Percentiles rank a stretch among this genome's conserved stretches.
These are phyloP conservation scores for Sodiomyces alkalinus DNA, from an alignment of 2,329 filamentous ascomycete genomes.

Conservation along the genomic window DNA sequence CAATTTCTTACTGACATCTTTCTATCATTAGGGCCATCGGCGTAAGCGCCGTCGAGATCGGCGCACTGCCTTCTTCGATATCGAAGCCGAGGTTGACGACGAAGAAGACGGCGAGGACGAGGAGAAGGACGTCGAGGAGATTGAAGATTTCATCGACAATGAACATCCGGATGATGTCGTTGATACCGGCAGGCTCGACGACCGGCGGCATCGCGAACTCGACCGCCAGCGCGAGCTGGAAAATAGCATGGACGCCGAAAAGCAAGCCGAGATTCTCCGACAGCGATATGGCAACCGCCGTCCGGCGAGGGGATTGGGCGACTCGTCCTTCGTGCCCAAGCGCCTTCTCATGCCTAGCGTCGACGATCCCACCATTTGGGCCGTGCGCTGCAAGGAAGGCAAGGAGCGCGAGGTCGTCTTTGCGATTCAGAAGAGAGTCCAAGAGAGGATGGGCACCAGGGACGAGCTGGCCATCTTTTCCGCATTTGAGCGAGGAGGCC, in stretches of 20 bases:
- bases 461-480: conserved; percentile 74
- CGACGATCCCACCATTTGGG: conserved; percentile 93
- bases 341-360: conserved; percentile 80
- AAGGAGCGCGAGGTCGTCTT: conserved; percentile 90
- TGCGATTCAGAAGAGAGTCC: conserved; percentile 74
- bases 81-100: conserved; percentile 95
- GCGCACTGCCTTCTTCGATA: conserved; percentile 84
- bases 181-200: conserved; percentile 70
- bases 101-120: conserved; percentile 81
- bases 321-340: conserved; percentile 69
- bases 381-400: conserved; percentile 80
- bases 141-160: conserved; percentile 74
- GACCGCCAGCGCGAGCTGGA: conserved; percentile 83
- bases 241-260: conserved; percentile 80
- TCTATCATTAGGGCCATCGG: conserved; percentile 48
- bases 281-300: conserved; percentile 78
- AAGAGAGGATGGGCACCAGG: conserved; percentile 64
- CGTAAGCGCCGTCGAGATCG: conserved; percentile 67
- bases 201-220: conserved; percentile 83
- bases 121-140: conserved; percentile 73
- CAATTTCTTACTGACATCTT: too few relatives aligned
- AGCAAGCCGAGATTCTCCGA: conserved; percentile 73
- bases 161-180: conserved; percentile 82
- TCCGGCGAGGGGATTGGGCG: conserved; percentile 45
- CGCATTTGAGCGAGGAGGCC: conserved; percentile 75